These are phyloP conservation scores for Apiospora rasikravindrae DNA, from an alignment of 2,329 filamentous ascomycete genomes.

Conservation along the genomic window DNA sequence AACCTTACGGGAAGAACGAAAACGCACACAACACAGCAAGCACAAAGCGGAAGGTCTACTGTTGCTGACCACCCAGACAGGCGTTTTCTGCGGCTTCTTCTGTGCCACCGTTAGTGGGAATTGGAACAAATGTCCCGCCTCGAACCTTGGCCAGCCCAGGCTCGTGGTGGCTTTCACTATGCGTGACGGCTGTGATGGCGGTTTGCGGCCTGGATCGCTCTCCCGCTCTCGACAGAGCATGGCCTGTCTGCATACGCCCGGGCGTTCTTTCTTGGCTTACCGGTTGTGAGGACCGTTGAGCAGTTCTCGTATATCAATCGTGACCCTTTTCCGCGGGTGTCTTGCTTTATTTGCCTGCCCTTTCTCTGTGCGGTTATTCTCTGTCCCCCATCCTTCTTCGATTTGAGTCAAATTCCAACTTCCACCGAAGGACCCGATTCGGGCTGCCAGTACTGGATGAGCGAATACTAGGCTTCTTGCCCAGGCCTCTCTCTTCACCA, in stretches of 20 bases:
- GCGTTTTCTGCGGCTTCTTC: background rate
- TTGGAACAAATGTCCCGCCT: background rate
- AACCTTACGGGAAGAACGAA: background rate
- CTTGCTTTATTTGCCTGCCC: background rate
- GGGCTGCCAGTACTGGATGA: too few species aligned
- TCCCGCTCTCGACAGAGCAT: background rate
- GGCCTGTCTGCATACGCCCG: background rate
- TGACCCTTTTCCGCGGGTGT: background rate
- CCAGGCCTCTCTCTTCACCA: too few species aligned
- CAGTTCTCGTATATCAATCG: background rate
- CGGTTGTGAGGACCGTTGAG: background rate
- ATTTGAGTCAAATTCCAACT: too few species aligned
- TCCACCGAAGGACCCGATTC: too few species aligned
- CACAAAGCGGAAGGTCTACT: background rate
- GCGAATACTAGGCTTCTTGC: too few species aligned
- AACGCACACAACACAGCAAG: too few species aligned
- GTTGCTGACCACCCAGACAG: background rate
- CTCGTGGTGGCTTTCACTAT: background rate
- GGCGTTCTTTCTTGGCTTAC: background rate
- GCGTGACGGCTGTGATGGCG: background rate
- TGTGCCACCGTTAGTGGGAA: background rate
- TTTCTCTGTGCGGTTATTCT: too few species aligned
- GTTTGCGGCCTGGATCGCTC: background rate
- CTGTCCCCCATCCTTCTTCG: too few species aligned
- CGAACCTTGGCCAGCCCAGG: background rate